These are phyloP conservation scores for Coleophoma crateriformis DNA, from an alignment of 2,329 filamentous ascomycete genomes.

Conservation along the genomic window DNA sequence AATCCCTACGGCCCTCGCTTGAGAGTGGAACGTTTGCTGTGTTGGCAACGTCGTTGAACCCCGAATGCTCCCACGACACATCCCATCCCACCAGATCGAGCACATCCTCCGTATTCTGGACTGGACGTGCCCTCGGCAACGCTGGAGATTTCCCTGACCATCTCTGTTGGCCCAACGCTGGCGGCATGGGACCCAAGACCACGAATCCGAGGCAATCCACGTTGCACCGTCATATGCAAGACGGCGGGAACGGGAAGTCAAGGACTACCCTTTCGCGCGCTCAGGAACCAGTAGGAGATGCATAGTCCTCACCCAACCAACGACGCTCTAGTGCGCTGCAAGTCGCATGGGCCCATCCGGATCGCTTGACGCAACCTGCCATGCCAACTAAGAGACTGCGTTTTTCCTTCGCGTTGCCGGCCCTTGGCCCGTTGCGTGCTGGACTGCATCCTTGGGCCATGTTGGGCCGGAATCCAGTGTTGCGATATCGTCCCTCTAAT, in stretches of 20 bases:
- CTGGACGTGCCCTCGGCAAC: too few relatives aligned
- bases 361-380: slow-evolving; percentile 1
- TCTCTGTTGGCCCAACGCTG: too few relatives aligned
- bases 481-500: slow-evolving; percentile 20
- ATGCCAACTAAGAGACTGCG: slow-evolving; percentile 1
- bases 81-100: background rate
- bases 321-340: slow-evolving; percentile 16
- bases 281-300: slow-evolving; percentile 19
- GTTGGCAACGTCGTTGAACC: slow-evolving; percentile 1
- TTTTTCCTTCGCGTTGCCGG: slow-evolving; percentile 7
- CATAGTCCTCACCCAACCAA: slow-evolving; percentile 19
- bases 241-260: slow-evolving; percentile 11
- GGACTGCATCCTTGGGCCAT: slow-evolving; percentile 22
- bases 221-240: slow-evolving; percentile 19
- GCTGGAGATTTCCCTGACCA: too few relatives aligned
- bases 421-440: slow-evolving; percentile 15
- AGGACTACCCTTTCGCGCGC: background rate
- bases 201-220: slow-evolving; percentile 24
- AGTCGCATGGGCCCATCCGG: slow-evolving; percentile 3
- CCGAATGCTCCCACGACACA: background rate
- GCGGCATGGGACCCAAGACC: slow-evolving; percentile 4
- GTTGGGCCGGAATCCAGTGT: slow-evolving; percentile 9
- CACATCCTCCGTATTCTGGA: background rate
- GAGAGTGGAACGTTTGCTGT: background rate
- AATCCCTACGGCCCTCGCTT: background rate